These are phyloP conservation scores for Pisolithus marmoratus DNA, from an alignment of 768 basidiomycete genomes.

Conservation along the genomic window DNA sequence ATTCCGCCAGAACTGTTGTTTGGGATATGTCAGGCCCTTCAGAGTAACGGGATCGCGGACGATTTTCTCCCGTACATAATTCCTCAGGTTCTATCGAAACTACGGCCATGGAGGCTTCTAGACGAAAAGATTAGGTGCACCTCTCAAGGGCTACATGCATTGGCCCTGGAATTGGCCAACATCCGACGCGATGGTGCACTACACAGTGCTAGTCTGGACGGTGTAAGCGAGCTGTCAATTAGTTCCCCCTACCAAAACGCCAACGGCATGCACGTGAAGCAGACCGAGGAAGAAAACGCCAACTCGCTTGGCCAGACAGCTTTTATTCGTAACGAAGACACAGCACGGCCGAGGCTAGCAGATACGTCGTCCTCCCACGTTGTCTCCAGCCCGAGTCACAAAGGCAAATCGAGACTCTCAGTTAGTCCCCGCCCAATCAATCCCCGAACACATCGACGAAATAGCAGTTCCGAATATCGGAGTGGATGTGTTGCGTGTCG, in stretches of 20 bases:
- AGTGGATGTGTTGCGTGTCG: conserved; percentile 25
- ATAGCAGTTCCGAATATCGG: conserved; percentile 16
- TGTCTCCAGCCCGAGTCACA: not conserved
- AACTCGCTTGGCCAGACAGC: too few relatives aligned
- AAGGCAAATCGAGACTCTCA: not conserved
- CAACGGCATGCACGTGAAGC: conserved; percentile 4
- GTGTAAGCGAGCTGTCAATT: not conserved
- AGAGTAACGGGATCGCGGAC: not conserved
- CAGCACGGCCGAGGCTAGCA: not conserved
- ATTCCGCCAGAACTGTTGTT: conserved; percentile 17
- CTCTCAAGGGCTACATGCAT: conserved; percentile 5
- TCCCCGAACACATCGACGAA: conserved; percentile 5
- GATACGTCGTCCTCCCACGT: not conserved
- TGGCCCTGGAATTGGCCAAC: conserved; percentile 17
- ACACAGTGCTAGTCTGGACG: not conserved
- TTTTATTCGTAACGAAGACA: not conserved
- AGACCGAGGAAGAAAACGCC: not conserved
- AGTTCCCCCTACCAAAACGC: conserved; percentile 9
- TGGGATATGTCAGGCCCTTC: conserved; percentile 18
- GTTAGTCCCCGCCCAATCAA: conserved; percentile 13
- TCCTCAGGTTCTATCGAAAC: conserved; percentile 17
- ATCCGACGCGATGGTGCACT: conserved; percentile 2
- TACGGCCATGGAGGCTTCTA: conserved; percentile 22
- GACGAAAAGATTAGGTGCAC: conserved; percentile 11
- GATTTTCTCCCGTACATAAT: conserved; percentile 5